Conservation (phyloP, 2,329 filamentous ascomycete genomes). For the Pyrenophora seminiperda region DNA sequence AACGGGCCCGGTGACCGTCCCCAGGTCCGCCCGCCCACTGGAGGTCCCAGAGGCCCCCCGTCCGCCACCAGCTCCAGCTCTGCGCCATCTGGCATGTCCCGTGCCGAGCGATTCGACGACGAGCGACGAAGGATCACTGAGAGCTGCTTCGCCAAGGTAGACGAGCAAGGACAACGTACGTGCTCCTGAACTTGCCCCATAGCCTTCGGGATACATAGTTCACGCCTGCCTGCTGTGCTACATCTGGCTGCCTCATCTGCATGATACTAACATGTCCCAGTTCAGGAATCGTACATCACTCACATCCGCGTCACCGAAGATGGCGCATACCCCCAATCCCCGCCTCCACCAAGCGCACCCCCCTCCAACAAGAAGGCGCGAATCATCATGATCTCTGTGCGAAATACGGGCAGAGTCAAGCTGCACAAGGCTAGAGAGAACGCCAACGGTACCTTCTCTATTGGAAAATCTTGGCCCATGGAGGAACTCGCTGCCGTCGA, state of each 20-base stretch:
- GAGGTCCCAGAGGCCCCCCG: constrained; percentile 34
- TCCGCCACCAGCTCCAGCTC: constrained; percentile 35
- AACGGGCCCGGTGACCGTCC: constrained; percentile 34
- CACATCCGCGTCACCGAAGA: constrained; percentile 93
- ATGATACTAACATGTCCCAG: constrained; percentile 50
- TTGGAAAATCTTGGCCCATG: constrained; percentile 97
- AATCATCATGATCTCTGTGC: constrained; percentile 90
- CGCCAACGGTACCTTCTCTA: constrained; percentile 88
- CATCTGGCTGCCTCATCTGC: background rate
- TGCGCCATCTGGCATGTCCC: constrained; percentile 43
- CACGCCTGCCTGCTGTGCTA: background rate
- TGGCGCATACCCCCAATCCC: constrained; percentile 77
- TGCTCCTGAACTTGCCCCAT: constrained; percentile 27
- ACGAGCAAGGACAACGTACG: constrained; percentile 83
- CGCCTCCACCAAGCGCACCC: constrained; percentile 78
- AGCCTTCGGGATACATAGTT: background rate
- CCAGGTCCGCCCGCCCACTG: constrained; percentile 32
- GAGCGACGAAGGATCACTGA: constrained; percentile 94
- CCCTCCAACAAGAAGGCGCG: constrained; percentile 81
- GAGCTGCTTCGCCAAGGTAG: constrained; percentile 90
- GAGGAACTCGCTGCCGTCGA: constrained; percentile 86
- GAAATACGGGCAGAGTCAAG: constrained; percentile 88
- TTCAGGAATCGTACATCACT: constrained; percentile 94
- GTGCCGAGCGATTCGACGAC: constrained; percentile 90
- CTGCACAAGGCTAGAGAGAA: constrained; percentile 98